phyloP scores from a whole-genome alignment of 495 filamentous ascomycete genomes.

The Aspergillus homomorphus region DNA sequence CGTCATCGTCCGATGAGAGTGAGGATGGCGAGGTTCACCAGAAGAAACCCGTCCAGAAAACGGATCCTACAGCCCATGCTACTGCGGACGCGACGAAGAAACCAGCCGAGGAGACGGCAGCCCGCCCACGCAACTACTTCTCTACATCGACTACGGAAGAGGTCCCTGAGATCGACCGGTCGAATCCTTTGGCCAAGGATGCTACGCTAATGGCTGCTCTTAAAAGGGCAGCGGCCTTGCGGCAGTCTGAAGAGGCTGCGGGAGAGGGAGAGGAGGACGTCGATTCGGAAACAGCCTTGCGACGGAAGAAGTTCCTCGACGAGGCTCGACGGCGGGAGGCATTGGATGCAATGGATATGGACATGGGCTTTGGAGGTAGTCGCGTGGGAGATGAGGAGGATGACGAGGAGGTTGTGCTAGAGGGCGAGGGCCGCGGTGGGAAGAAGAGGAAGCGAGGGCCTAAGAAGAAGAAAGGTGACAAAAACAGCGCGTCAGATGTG shows the following conservation, averaged over 20 bases:
- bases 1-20: slow-evolving; percentile 48
- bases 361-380: slow-evolving; percentile 88
- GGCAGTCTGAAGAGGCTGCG: slow-evolving; percentile 40
- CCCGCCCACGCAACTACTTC: slow-evolving; percentile 44
- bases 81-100: neutral
- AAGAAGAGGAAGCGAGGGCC: slow-evolving; percentile 75
- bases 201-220: slow-evolving; percentile 80
- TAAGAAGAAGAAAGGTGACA: slow-evolving; percentile 86
- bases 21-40: slow-evolving; percentile 40
- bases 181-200: slow-evolving; percentile 58
- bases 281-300: slow-evolving; percentile 54
- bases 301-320: slow-evolving; percentile 71
- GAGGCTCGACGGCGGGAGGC: slow-evolving; percentile 54
- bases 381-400: slow-evolving; percentile 80
- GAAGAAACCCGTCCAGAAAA: neutral
- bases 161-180: slow-evolving; percentile 34
- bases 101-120: slow-evolving; percentile 23
- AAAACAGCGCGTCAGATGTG: slow-evolving; percentile 75
- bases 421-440: slow-evolving; percentile 48
- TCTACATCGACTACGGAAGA: slow-evolving; percentile 29
- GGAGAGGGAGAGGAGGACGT: slow-evolving; percentile 37
- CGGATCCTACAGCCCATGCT: neutral
- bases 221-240: slow-evolving; percentile 75
- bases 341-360: slow-evolving; percentile 87
- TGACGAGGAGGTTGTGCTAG: slow-evolving; percentile 66